Conservation (phyloP, 257 asterid species). For the Solanum neorickii region DNA sequence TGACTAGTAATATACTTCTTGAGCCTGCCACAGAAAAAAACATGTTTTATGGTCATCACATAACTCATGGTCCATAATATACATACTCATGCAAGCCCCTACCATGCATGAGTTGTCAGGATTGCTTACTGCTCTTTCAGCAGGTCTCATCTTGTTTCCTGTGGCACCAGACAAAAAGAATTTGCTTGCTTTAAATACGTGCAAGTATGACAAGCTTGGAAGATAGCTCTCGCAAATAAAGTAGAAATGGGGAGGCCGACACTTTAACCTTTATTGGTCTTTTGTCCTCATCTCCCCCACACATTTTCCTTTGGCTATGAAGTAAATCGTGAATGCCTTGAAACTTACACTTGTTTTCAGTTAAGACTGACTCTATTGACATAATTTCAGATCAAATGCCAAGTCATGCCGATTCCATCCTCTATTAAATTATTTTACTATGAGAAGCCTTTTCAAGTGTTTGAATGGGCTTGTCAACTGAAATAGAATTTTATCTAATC, state of each 20-base stretch:
- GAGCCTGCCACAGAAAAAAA: neutral
- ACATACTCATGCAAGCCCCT: neutral
- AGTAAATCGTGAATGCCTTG: neutral
- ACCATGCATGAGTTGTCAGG: neutral
- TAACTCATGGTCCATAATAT: neutral
- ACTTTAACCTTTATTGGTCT: neutral
- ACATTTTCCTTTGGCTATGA: neutral
- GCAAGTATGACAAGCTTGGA: neutral
- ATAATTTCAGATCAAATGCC: neutral
- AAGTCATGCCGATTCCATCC: neutral
- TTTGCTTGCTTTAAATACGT: neutral
- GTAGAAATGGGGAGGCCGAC: neutral
- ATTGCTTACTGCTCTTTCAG: neutral
- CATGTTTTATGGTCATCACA: neutral
- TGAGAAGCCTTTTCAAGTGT: neutral
- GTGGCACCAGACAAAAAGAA: neutral
- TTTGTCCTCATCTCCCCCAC: neutral
- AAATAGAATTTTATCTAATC: neutral
- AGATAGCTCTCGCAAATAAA: neutral
- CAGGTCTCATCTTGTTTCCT: neutral
- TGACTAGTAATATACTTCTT: neutral
- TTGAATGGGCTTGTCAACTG: neutral
- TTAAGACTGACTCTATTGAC: neutral
- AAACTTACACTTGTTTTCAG: neutral
- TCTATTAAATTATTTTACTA: neutral